Base-by-base conservation (phyloP, 208 protist species). In the Porcisia deanei region DNA sequence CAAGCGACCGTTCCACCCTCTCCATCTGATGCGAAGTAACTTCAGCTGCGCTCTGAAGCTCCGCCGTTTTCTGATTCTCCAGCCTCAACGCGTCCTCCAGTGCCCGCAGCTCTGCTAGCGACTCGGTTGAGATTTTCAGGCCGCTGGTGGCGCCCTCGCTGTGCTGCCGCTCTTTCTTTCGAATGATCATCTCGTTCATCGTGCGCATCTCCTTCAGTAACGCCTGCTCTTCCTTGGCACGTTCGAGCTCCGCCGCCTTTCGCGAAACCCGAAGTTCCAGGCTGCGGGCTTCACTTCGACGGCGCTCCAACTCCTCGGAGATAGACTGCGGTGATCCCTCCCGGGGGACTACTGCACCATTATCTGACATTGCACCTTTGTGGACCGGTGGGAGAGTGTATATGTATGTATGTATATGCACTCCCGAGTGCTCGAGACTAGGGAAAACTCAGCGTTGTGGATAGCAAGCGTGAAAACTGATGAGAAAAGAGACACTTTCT, bases 141-240 rank as follows among this genome's bases (percentile, higher is more conserved):
- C 85, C 84, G 49, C 72, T 76, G 12, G 60, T 30, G 18, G 18
- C 39, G 5, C 67, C 64, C 53, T 85, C 72, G 49, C 69, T 73
- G 55, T 65, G 70, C 69, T 85, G 81, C 47, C 82, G 64, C 75
- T 83, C 69, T 65, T 85, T 81, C 75, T 96, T 94, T n/a, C 78
- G 77, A 53, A 95, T 73, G 12, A 91, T 91, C 71, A 97, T 88
- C 75, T 93, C 85, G 76, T 97, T 95, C 76, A 95, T 80, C 0
- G 85, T 86, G 22, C 83, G 83, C 61, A 97, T 86, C 74, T 97
- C 89, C 64, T 87, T 88, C 22, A 93, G 79, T 61, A 97, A 80
- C 39, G 77, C 71, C 79, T 93, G 89, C 80, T 97, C 92, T 74
- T 97, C 92, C 77, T 83, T 85, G 22, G 88, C 89, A 63, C 88